phyloP scores from a whole-genome alignment of 2,329 filamentous ascomycete genomes.

The Colletotrichum musae region DNA sequence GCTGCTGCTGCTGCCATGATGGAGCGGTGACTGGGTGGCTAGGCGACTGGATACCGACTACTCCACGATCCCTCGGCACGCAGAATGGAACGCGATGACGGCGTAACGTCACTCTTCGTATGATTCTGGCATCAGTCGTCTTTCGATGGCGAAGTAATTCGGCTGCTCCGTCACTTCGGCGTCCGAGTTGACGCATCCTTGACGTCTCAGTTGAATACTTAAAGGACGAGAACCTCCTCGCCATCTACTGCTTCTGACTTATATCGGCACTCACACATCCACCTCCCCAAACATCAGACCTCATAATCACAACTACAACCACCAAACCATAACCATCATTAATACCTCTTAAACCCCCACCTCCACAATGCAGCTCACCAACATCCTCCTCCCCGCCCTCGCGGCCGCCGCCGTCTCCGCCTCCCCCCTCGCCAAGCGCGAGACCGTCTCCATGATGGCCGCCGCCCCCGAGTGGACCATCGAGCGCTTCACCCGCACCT shows the following conservation, averaged over 20 bases:
- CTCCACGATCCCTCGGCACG: constrained; percentile 18
- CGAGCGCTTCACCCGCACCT: constrained; percentile 55
- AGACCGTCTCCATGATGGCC: constrained; percentile 57
- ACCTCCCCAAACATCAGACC: neutral
- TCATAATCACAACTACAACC: neutral
- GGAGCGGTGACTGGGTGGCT: constrained; percentile 23
- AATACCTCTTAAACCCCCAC: constrained; percentile 22
- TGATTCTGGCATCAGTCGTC: neutral
- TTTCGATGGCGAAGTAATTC: neutral
- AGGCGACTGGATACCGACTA: constrained; percentile 2
- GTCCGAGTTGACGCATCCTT: neutral
- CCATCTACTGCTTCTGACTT: neutral
- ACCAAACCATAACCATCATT: neutral
- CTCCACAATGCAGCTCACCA: constrained; percentile 60
- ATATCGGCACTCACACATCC: constrained; percentile 3
- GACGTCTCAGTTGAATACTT: constrained; percentile 11
- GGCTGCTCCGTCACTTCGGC: neutral
- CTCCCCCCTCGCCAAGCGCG: constrained; percentile 28
- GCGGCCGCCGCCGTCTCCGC: constrained; percentile 44
- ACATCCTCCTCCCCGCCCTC: constrained; percentile 55
- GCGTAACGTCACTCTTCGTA: constrained; percentile 29
- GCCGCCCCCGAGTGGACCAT: constrained; percentile 58
- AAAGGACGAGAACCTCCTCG: constrained; percentile 5
- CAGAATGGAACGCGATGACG: constrained; percentile 4
- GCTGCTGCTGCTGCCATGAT: constrained; percentile 8